Conservation (phyloP, 2,329 filamentous ascomycete genomes). For the Fusarium sublunatum region DNA sequence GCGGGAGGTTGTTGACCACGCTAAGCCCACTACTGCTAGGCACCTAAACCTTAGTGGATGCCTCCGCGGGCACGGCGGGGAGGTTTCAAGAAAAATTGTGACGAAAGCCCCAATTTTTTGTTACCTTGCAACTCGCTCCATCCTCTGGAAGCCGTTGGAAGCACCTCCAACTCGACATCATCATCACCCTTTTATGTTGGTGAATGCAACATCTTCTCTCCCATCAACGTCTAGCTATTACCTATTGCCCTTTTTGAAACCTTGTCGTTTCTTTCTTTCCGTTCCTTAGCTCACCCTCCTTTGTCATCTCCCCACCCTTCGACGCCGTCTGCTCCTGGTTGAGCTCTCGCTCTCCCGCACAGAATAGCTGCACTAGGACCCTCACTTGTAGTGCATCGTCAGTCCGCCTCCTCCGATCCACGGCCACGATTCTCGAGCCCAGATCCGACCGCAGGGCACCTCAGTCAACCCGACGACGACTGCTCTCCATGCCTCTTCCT, state of each 20-base stretch:
- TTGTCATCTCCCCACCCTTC: constrained; percentile 11
- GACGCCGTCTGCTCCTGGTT: constrained; percentile 28
- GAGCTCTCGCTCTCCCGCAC: constrained; percentile 40
- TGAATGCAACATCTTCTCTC: constrained; percentile 21
- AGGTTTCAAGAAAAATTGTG: constrained; percentile 49
- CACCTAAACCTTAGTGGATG: constrained; percentile 34
- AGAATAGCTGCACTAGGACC: constrained; percentile 34
- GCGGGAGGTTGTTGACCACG: constrained; percentile 17
- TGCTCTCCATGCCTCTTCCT: constrained; percentile 50
- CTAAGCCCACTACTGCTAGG: constrained; percentile 31
- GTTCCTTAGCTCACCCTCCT: constrained; percentile 27
- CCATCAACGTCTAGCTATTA: constrained; percentile 11
- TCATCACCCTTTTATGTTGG: constrained; percentile 38
- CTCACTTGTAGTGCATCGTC: constrained; percentile 38
- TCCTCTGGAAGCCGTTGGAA: constrained; percentile 45
- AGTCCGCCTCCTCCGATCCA: constrained; percentile 26
- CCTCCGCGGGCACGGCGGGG: constrained; percentile 37
- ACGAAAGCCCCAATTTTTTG: constrained; percentile 46
- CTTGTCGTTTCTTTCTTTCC: constrained; percentile 9
- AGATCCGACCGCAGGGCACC: constrained; percentile 29
- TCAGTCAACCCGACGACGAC: constrained; percentile 23
- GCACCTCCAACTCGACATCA: constrained; percentile 41
- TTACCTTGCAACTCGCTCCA: constrained; percentile 37
- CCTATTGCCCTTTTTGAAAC: background rate
- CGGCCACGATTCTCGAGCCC: constrained; percentile 27